Conservation (phyloP, 805 yeast genomes). For the Ogataea naganishii region DNA sequence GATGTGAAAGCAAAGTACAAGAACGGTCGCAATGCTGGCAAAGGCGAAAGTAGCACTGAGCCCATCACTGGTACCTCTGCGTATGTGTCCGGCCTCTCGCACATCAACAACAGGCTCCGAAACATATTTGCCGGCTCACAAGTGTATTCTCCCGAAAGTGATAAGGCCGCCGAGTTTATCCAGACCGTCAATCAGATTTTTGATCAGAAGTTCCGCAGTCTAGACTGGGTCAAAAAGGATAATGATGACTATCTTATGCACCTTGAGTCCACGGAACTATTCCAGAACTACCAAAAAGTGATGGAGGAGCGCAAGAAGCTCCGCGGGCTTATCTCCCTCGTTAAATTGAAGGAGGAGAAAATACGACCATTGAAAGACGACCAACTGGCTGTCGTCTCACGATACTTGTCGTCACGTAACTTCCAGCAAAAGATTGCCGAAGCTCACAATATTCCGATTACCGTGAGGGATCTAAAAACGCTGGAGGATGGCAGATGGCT, state of each 20-base stretch:
- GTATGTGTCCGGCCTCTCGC: slow-evolving; percentile 6
- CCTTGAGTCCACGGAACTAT: slow-evolving; percentile 21
- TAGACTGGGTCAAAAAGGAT: slow-evolving; percentile 23
- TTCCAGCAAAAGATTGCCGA: slow-evolving; percentile 20
- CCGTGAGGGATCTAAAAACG: slow-evolving; percentile 60
- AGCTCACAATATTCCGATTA: slow-evolving; percentile 47
- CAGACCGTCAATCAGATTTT: slow-evolving; percentile 7
- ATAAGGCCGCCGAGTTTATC: neutral
- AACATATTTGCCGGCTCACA: slow-evolving; percentile 3
- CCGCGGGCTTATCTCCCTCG: slow-evolving; percentile 25
- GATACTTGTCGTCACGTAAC: slow-evolving; percentile 22
- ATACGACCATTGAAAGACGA: slow-evolving; percentile 21
- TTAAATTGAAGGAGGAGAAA: slow-evolving; percentile 26
- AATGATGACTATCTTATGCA: slow-evolving; percentile 21
- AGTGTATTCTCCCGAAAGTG: neutral
- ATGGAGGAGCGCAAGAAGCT: slow-evolving; percentile 31
- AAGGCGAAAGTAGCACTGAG: slow-evolving; percentile 3
- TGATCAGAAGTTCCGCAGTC: slow-evolving; percentile 19
- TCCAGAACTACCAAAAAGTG: slow-evolving; percentile 34
- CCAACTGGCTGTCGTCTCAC: slow-evolving; percentile 26
- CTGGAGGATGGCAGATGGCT: slow-evolving; percentile 71
- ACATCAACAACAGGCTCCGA: slow-evolving; percentile 8
- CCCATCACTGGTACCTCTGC: neutral
- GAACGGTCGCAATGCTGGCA: neutral
- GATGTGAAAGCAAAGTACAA: slow-evolving; percentile 2